A percentile compares a stretch with the other conserved stretches of the same genome.
phyloP scores from a whole-genome alignment of 176 grass and related monocot genomes.

The Typha latifolia region DNA sequence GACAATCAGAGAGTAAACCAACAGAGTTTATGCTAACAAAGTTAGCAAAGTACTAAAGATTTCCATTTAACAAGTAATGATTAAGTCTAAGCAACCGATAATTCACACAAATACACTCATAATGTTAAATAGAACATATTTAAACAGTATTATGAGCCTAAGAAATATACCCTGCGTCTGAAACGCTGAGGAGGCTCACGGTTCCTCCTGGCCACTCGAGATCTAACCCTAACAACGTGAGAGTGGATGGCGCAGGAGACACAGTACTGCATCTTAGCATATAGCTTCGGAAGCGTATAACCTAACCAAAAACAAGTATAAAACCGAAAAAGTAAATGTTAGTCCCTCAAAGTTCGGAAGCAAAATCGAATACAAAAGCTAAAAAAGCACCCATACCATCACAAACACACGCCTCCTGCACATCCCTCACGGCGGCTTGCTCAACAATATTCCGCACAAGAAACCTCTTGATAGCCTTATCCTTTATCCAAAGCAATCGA shows the following conservation, averaged over 20 bases:
- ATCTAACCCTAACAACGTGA: constrained; percentile 50
- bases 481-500: constrained; percentile 16
- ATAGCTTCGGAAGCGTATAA: constrained; percentile 57
- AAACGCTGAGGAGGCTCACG: constrained; percentile 58
- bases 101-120: neutral
- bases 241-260: constrained; percentile 58
- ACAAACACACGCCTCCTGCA: constrained; percentile 66
- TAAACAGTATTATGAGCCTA: neutral
- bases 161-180: constrained; percentile 28
- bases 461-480: constrained; percentile 72
- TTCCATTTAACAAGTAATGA: neutral
- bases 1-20: too few relatives aligned
- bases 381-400: constrained; percentile 21
- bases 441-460: constrained; percentile 66
- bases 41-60: too few relatives aligned
- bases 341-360: neutral
- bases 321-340: neutral
- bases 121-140: neutral
- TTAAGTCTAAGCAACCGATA: neutral
- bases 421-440: constrained; percentile 59
- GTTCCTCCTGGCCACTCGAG: constrained; percentile 52
- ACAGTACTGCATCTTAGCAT: constrained; percentile 55
- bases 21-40: too few relatives aligned
- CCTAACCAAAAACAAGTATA: constrained; percentile 14
- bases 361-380: neutral